A percentile compares a stretch with the other conserved stretches of the same genome.
Evolutionary conservation across 768 basidiomycete species (phyloP).

Genomic region (Lentinus tigrinus): DNA sequence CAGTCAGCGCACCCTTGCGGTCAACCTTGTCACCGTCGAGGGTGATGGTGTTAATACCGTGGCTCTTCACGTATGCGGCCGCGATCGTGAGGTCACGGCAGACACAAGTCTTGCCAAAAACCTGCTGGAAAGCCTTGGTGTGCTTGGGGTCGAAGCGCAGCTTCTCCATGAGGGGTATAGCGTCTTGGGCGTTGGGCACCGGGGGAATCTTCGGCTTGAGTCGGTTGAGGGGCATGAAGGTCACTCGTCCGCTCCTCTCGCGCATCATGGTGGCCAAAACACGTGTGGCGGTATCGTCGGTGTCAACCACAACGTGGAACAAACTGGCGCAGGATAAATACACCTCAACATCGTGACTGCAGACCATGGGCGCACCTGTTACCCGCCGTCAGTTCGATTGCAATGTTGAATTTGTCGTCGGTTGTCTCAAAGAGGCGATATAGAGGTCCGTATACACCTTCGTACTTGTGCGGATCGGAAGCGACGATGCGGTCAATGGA

Average conservation of each 20-base stretch:
- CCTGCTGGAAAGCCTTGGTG: constrained; percentile 89
- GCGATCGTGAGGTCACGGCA: constrained; percentile 91
- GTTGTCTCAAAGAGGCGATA: constrained; percentile 92
- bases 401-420: constrained; percentile 85
- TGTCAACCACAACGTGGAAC: constrained; percentile 97
- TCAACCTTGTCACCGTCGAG: constrained; percentile 98
- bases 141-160: constrained; percentile 71
- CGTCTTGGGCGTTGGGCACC: constrained; percentile 71
- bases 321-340: constrained; percentile 49
- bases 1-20: constrained; percentile 92
- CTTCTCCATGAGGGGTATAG: constrained; percentile 80
- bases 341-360: not conserved
- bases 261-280: constrained; percentile 93
- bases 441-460: constrained; percentile 90
- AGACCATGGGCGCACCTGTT: constrained; percentile 63
- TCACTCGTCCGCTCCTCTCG: constrained; percentile 92
- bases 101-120: constrained; percentile 96
- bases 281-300: constrained; percentile 87
- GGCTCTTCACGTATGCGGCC: constrained; percentile 91
- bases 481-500: constrained; percentile 73
- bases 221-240: constrained; percentile 97
- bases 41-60: constrained; percentile 95
- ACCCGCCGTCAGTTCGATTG: constrained; percentile 93
- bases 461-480: constrained; percentile 66
- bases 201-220: constrained; percentile 73